Percentiles rank a stretch among this genome's conserved stretches.
These are phyloP conservation scores for Plantago ovata DNA, from an alignment of 257 asterid genomes.

Conservation along the genomic window DNA sequence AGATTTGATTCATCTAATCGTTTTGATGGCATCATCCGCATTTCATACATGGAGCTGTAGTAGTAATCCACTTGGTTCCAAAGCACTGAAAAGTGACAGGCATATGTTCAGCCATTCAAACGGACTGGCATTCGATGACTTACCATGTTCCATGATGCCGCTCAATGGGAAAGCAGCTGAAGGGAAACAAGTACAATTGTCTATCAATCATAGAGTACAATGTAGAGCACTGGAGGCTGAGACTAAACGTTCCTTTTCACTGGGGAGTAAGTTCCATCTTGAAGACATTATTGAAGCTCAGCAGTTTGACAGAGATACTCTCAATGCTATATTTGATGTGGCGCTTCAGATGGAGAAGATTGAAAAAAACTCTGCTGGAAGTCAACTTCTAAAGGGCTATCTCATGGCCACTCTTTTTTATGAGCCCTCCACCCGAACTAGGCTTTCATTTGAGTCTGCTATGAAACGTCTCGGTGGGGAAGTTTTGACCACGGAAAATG, in stretches of 20 bases:
- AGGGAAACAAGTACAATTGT: slow-evolving; percentile 16
- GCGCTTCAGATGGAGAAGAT: slow-evolving; percentile 90
- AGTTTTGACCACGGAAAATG: slow-evolving; percentile 91
- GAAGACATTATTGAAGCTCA: slow-evolving; percentile 86
- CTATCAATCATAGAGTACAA: slow-evolving; percentile 21
- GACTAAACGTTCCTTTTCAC: slow-evolving; percentile 24
- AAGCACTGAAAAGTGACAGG: too few relatives aligned
- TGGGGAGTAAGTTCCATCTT: slow-evolving; percentile 61
- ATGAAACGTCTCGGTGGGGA: slow-evolving; percentile 89
- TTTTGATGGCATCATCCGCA: too few relatives aligned
- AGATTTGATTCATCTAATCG: too few relatives aligned
- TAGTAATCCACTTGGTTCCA: too few relatives aligned
- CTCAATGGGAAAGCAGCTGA: slow-evolving; percentile 20
- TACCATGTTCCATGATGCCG: slow-evolving; percentile 16
- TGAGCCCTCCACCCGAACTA: slow-evolving; percentile 93
- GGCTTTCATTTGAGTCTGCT: slow-evolving; percentile 97
- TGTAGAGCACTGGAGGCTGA: slow-evolving; percentile 56
- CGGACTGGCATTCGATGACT: slow-evolving; percentile 24
- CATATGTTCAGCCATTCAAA: background rate
- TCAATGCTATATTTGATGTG: slow-evolving; percentile 77
- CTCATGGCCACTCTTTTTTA: slow-evolving; percentile 91
- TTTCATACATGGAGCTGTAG: too few relatives aligned
- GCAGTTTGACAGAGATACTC: slow-evolving; percentile 76
- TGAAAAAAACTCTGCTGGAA: slow-evolving; percentile 65
- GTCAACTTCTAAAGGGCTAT: slow-evolving; percentile 75